Base-by-base conservation (phyloP, 495 filamentous ascomycete genomes). In the Usnea hakonensis region DNA sequence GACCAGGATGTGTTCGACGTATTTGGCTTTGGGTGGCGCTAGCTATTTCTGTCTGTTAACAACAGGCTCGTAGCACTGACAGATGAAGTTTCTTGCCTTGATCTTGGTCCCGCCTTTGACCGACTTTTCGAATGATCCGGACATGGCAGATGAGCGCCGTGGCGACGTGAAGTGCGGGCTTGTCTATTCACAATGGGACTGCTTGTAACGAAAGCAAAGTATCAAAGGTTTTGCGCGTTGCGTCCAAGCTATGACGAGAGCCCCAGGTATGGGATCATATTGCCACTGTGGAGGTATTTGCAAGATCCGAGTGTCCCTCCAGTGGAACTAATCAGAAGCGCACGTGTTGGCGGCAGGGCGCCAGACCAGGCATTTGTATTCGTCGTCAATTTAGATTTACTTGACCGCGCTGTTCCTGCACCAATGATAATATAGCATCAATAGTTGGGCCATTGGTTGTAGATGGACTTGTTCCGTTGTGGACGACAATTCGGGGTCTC, bases 1-100 rank as follows among this genome's bases (percentile, higher is more conserved):
- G 67, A 95, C 82, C 23, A 99, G 82, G 71, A 99, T 96, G 70
- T 96, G 90, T 73, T 99, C 95, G 77, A 99, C 92, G 78, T 99
- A 98, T 79, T 99, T 99, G 55, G 95, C 93, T 79, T 99, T 99
- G 28, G 94, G 94, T 63, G 94, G 88, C 57, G 95, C 94, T 75
- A 91, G 88, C 89, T 96, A 70, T 71, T 36, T 19, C 30, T 46
- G 28, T 33, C 30, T 41, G 55, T 72, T 35, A 73, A 65, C 54
- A 40, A 36, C 54, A 52, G 37, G 28, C 16, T 33, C 17, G 16
- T 17, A 53, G 5, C 33, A 64, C 16, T 8, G 10, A 1, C 10
- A 54, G 26, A 35, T 32, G 33, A 36, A 30, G 17, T 40, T 8
- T 26, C 83, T 70, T 55, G 90, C 91, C 84, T 97, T 97, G 71